These are phyloP conservation scores for Ilyonectria destructans DNA, from an alignment of 2,329 filamentous ascomycete genomes.

Conservation along the genomic window DNA sequence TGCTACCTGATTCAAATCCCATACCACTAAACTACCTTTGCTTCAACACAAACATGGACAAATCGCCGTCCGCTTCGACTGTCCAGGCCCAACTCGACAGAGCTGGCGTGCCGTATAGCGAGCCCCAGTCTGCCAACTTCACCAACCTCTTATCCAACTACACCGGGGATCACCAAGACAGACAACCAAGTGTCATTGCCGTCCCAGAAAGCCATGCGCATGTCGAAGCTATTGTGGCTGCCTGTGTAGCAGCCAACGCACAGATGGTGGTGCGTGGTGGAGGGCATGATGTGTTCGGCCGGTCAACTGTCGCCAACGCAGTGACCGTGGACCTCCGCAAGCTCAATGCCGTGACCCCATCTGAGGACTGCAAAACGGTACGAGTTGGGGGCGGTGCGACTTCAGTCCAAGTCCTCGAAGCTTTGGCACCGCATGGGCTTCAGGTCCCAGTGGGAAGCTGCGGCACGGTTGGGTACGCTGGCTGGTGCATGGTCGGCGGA, in stretches of 20 bases:
- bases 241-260: background rate
- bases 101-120: background rate
- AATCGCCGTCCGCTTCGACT: background rate
- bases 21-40: no score
- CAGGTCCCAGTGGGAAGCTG: conserved; percentile 17
- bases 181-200: background rate
- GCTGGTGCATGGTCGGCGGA: conserved; percentile 31
- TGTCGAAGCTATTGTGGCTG: background rate
- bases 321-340: conserved; percentile 27
- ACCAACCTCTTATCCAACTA: background rate
- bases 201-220: background rate
- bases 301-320: conserved; percentile 20
- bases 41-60: background rate
- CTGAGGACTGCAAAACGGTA: background rate
- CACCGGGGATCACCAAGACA: background rate
- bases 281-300: conserved; percentile 31
- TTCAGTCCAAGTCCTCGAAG: conserved; percentile 15
- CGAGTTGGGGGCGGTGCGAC: conserved; percentile 24
- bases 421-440: conserved; percentile 15
- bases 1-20: no score
- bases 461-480: conserved; percentile 23
- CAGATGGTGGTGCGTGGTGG: conserved; percentile 23
- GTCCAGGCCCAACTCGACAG: background rate
- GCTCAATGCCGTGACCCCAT: conserved; percentile 8
- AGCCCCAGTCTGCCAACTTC: background rate